Evolutionary conservation across 176 grass and related monocot species (phyloP).

Genomic region (Lolium perenne): DNA sequence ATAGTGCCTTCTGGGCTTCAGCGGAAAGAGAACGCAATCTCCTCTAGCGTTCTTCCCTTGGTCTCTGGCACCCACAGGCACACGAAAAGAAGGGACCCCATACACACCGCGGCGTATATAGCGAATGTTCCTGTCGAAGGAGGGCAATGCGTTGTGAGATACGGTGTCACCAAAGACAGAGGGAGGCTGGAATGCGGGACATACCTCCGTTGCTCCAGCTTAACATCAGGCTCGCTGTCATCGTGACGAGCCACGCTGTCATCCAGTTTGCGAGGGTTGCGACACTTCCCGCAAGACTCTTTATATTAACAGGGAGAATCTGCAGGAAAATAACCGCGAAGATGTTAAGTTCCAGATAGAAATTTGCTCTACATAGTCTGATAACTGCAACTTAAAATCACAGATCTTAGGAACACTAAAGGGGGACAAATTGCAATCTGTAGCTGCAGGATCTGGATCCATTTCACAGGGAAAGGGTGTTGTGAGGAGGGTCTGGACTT

Average conservation of each 20-base stretch:
- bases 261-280: slow-evolving; percentile 93
- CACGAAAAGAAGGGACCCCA: slow-evolving; percentile 57
- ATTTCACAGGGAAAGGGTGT: slow-evolving; percentile 17
- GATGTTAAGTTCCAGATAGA: neutral
- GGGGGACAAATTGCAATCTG: neutral
- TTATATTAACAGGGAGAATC: slow-evolving; percentile 85
- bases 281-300: slow-evolving; percentile 94
- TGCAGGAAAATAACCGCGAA: slow-evolving; percentile 31
- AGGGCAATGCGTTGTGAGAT: neutral
- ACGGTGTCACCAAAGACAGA: neutral
- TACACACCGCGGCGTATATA: slow-evolving; percentile 43
- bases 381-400: neutral
- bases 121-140: slow-evolving; percentile 62
- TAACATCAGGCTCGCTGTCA: slow-evolving; percentile 89
- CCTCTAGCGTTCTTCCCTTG: slow-evolving; percentile 60
- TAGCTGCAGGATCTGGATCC: neutral
- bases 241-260: slow-evolving; percentile 80
- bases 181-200: neutral
- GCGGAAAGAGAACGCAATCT: slow-evolving; percentile 66
- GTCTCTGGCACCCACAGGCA: slow-evolving; percentile 69
- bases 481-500: neutral
- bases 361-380: neutral
- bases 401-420: neutral
- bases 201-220: slow-evolving; percentile 93
- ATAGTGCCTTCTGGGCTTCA: slow-evolving; percentile 25